A percentile compares a stretch with the other conserved stretches of the same genome.
Conservation (phyloP, 352 stramenopile species). For the Phytophthora kernoviae region DNA sequence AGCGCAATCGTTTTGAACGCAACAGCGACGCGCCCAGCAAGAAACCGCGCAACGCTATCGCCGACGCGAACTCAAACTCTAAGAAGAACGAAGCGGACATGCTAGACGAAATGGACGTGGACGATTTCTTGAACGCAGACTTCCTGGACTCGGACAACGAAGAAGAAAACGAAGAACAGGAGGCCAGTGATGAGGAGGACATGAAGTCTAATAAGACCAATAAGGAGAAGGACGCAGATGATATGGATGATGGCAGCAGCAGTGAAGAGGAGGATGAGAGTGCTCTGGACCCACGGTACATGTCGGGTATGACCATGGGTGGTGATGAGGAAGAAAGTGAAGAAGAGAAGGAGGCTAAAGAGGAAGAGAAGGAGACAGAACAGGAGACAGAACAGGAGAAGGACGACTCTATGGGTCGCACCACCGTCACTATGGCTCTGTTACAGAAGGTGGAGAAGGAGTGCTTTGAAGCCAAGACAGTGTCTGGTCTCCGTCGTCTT, state of each 20-base stretch:
- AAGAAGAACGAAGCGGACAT: slow-evolving; percentile 79
- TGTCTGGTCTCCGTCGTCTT: slow-evolving; percentile 90
- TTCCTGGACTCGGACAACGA: slow-evolving; percentile 79
- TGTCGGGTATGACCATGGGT: slow-evolving; percentile 47
- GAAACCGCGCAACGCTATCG: slow-evolving; percentile 37
- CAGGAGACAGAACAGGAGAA: slow-evolving; percentile 30
- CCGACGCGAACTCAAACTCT: slow-evolving; percentile 11
- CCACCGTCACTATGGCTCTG: slow-evolving; percentile 77
- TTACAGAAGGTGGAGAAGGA: slow-evolving; percentile 86
- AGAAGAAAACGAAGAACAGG: slow-evolving; percentile 29
- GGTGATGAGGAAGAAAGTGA: slow-evolving; percentile 41
- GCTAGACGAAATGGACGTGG: slow-evolving; percentile 89
- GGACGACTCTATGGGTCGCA: slow-evolving; percentile 44
- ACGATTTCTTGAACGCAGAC: slow-evolving; percentile 85
- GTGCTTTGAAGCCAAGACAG: slow-evolving; percentile 88
- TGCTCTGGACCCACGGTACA: slow-evolving; percentile 79
- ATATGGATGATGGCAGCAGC: slow-evolving; percentile 58
- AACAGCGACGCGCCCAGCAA: slow-evolving; percentile 66
- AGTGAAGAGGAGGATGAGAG: slow-evolving; percentile 87
- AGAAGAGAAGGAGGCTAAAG: slow-evolving; percentile 23
- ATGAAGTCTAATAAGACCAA: slow-evolving; percentile 26
- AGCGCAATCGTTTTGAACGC: slow-evolving; percentile 68
- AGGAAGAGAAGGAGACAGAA: slow-evolving; percentile 21
- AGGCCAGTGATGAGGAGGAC: slow-evolving; percentile 35
- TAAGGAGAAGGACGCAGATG: slow-evolving; percentile 48